Evolutionary conservation across 2,329 filamentous ascomycete genomes (phyloP).

Genomic region (Colletotrichum costaricense): DNA sequence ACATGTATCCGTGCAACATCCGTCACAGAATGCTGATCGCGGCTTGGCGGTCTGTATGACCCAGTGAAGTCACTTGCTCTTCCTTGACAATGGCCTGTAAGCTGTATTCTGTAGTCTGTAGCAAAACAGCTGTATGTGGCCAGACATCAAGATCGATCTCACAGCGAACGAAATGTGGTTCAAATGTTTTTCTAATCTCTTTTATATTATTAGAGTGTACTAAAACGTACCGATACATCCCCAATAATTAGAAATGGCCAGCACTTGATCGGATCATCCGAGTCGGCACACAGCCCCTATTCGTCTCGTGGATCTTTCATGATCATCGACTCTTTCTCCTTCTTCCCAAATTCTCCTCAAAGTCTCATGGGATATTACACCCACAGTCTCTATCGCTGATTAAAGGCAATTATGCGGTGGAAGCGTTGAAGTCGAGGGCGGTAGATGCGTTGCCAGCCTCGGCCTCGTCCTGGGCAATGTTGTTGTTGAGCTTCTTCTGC

Average conservation of each 20-base stretch:
- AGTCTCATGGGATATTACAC: not conserved
- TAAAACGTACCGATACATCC: slow-evolving; percentile 8
- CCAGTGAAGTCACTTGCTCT: no score
- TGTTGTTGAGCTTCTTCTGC: slow-evolving; percentile 64
- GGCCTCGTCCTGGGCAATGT: slow-evolving; percentile 59
- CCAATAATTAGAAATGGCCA: slow-evolving; percentile 32
- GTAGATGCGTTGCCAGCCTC: slow-evolving; percentile 59
- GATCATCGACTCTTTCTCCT: not conserved
- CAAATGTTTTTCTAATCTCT: slow-evolving; percentile 7
- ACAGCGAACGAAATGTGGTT: not conserved
- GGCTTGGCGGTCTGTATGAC: not conserved
- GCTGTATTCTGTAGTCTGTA: not conserved
- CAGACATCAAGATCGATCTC: no score
- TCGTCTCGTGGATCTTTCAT: slow-evolving; percentile 20
- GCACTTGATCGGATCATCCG: slow-evolving; percentile 35
- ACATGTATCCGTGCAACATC: not conserved
- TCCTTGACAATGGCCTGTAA: no score
- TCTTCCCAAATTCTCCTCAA: not conserved
- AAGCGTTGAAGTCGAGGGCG: slow-evolving; percentile 35
- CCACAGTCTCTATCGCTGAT: not conserved
- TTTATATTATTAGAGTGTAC: slow-evolving; percentile 22
- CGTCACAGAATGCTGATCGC: not conserved
- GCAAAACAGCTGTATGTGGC: not conserved
- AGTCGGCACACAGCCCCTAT: slow-evolving; percentile 29
- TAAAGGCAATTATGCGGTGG: slow-evolving; percentile 19